These are phyloP conservation scores for Geosmithia morbida DNA, from an alignment of 2,329 filamentous ascomycete genomes.

Conservation along the genomic window DNA sequence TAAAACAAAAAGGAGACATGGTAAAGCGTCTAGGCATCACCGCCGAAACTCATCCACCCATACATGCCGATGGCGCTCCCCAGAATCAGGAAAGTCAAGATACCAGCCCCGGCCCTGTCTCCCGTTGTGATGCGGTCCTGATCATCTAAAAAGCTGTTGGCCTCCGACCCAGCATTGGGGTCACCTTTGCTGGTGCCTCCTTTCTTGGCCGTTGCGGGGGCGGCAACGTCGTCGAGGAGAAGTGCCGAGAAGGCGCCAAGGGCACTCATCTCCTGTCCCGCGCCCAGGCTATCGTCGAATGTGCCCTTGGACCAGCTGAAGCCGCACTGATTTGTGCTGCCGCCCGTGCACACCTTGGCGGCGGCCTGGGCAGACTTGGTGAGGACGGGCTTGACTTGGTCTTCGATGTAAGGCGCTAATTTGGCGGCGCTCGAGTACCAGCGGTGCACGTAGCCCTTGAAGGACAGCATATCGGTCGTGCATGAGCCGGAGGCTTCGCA, in stretches of 20 bases:
- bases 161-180: slow-evolving; percentile 14
- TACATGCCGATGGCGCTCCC: slow-evolving; percentile 24
- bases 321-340: slow-evolving; percentile 42
- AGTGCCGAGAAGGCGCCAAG: slow-evolving; percentile 35
- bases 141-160: background rate
- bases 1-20: background rate
- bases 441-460: slow-evolving; percentile 55
- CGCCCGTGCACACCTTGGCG: slow-evolving; percentile 47
- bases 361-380: slow-evolving; percentile 43
- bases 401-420: slow-evolving; percentile 43
- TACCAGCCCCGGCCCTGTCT: slow-evolving; percentile 26
- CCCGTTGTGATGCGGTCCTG: slow-evolving; percentile 1
- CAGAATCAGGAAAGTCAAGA: slow-evolving; percentile 30
- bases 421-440: slow-evolving; percentile 49
- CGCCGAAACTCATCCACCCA: slow-evolving; percentile 28
- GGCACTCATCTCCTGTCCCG: slow-evolving; percentile 41
- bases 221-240: slow-evolving; percentile 20
- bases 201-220: slow-evolving; percentile 24
- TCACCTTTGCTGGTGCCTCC: slow-evolving; percentile 31
- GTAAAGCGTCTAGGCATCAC: background rate
- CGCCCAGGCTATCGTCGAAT: slow-evolving; percentile 35
- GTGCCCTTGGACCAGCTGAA: slow-evolving; percentile 38
- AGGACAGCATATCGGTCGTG: slow-evolving; percentile 57
- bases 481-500: slow-evolving; percentile 45
- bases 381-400: slow-evolving; percentile 42